Base-by-base conservation (phyloP, 2,329 filamentous ascomycete genomes). In the Alternaria arbusti region DNA sequence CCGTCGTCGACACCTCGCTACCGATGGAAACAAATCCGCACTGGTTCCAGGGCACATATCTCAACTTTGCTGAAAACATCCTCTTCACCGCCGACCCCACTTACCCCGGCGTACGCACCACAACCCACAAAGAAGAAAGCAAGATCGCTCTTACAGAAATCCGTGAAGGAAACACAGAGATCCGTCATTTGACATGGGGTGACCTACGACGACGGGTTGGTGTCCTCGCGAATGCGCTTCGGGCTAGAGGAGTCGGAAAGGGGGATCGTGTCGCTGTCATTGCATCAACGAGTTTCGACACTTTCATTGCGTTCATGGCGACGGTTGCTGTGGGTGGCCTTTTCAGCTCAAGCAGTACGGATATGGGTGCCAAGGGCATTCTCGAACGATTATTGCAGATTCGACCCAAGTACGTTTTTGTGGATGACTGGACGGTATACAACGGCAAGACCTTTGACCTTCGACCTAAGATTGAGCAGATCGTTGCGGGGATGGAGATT, bases 31-130 rank as follows among this genome's bases (percentile, higher is more conserved):
- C 84, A 15, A 85, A 95, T 6, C 93, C 93, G 0, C 81, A 84
- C 44, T 96, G 93, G 93, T 96, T 96, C 77, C 82, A 88, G 1
- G 93, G 93, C 28, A 85, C 94, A 1, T 81, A 83, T 6, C 78
- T 96, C 70, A 96, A 94, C 73, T 95, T 90, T 75, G 90, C 92
- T 6, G 92, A 96, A 81, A 96, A 96, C 74, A 80, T 93, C 25
- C 87, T 97, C 25, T 94, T 87, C 81, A 86, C 86, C 1, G 76
- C 77, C 4, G 74, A 79, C 2, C 72, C 80, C 0, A 76, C 80
- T n/a, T 73, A 84, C 10, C 77, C 82, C 0, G 84, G 82, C 3
- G 74, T 83, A 23, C 82, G 84, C 5, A 84, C 84, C 8, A 91
- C 83, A 0, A 69, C 76, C 5, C 83, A 87, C 64, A 96, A 96